A percentile compares a stretch with the other conserved stretches of the same genome.
These are phyloP conservation scores for Alternaria sp. DNA, from an alignment of 2,329 filamentous ascomycete species.

Conservation along the genomic window DNA sequence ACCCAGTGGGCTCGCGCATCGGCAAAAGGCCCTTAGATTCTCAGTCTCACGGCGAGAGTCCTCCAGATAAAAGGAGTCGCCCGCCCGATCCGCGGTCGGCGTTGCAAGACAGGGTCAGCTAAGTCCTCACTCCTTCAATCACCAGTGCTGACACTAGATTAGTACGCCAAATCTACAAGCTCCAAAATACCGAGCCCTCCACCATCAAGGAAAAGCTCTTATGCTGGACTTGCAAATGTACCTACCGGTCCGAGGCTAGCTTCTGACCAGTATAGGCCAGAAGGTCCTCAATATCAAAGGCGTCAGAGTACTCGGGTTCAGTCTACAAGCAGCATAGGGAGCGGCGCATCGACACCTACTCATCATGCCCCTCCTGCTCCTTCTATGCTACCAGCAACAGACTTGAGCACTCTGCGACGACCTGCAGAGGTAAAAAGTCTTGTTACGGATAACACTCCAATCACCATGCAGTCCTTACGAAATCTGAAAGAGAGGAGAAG, in stretches of 20 bases:
- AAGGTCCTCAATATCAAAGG: background rate
- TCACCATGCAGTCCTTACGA: slow-evolving; percentile 15
- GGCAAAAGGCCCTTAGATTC: slow-evolving; percentile 25
- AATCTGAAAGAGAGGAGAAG: slow-evolving; percentile 13
- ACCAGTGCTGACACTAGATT: background rate
- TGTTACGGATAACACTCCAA: background rate
- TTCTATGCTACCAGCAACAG: slow-evolving; percentile 28
- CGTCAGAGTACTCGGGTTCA: background rate
- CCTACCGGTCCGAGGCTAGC: slow-evolving; percentile 8
- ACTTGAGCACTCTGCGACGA: background rate
- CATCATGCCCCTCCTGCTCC: slow-evolving; percentile 31
- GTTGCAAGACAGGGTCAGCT: slow-evolving; percentile 15
- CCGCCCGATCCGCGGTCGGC: background rate
- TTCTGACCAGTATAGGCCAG: slow-evolving; percentile 23
- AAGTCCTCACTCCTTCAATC: background rate
- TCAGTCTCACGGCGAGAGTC: slow-evolving; percentile 29
- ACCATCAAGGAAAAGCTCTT: slow-evolving; percentile 23
- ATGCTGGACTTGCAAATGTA: slow-evolving; percentile 10
- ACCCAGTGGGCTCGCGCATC: slow-evolving; percentile 19
- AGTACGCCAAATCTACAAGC: slow-evolving; percentile 19
- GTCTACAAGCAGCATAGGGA: slow-evolving; percentile 23
- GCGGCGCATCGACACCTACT: slow-evolving; percentile 30
- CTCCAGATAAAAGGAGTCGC: slow-evolving; percentile 29
- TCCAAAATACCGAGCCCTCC: slow-evolving; percentile 12
- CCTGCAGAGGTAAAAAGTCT: background rate